Base-by-base conservation (phyloP, 805 yeast genomes). In the Peterozyma xylosa region DNA sequence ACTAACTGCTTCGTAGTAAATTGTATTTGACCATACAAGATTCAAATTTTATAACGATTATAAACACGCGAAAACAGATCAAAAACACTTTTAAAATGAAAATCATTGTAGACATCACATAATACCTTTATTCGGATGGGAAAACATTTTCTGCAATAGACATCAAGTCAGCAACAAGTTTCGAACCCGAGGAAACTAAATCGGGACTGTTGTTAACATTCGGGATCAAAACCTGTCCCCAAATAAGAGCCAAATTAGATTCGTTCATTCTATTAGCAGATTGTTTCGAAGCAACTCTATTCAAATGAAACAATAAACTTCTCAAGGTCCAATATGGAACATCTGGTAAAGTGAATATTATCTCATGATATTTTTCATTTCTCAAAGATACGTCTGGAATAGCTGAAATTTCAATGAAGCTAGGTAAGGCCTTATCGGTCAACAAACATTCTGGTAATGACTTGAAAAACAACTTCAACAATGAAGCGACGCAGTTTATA, bases 271-370 rank as follows among this genome's bases (percentile, higher is more conserved):
- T 74, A 58, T 89, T 88, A 33, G 63, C 53, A 16, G 71, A 70
- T 54, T 80, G 82, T 45, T 79, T 70, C 29, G 74, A 73, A 34
- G 82, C 78, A 11, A 93, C 81, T 45, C 82, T 76, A 49, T 82
- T 80, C 48, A 93, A 74, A 61, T 93, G 99, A 71, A 91, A 87
- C 2, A 90, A 67, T 51, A 93, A 66, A 33, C 87, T 79, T 51
- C 97, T 70, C 52, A 93, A 70, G 0, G 98, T 90, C 71, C 95
- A 90, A 60, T 93, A 93, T 46, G 91, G 88, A 1, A 95, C 93
- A 64, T 93, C 99, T 0, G 97, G 96, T 44, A 93, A 72, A 51
- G 86, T 85, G 66, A 84, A 93, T 38, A 93, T 86, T 47, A 87
- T 74, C 38, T 88, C 86, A 62, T 93, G 99, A 53, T 93, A 71